These are phyloP conservation scores for Trichosporon inkin DNA, from an alignment of 1,284 basidiomycete genomes.

Conservation along the genomic window DNA sequence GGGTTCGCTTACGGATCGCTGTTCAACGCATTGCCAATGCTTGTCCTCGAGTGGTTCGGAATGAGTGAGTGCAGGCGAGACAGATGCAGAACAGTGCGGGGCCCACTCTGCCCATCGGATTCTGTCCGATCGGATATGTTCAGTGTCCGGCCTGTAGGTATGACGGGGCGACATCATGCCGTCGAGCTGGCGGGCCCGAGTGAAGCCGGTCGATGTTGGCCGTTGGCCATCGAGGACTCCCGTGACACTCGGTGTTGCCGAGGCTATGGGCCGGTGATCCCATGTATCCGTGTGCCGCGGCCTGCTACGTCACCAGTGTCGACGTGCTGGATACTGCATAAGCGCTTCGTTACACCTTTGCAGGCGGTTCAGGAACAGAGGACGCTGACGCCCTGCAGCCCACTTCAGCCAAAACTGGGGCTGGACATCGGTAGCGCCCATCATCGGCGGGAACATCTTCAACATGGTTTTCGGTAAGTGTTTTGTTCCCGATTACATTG, in stretches of 20 bases:
- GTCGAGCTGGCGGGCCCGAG: background rate
- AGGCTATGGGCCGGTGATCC: background rate
- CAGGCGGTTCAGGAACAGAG: background rate
- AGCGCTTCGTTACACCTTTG: background rate
- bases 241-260: background rate
- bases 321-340: background rate
- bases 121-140: slow-evolving; percentile 1
- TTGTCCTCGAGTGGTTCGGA: slow-evolving; percentile 83
- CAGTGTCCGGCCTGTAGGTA: background rate
- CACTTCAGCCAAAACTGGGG: slow-evolving; percentile 73
- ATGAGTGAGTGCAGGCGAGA: slow-evolving; percentile 55
- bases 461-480: slow-evolving; percentile 69
- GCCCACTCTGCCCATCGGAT: background rate
- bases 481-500: background rate
- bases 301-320: background rate
- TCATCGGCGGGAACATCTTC: slow-evolving; percentile 77
- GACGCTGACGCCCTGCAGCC: slow-evolving; percentile 11
- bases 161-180: background rate
- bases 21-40: slow-evolving; percentile 71
- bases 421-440: slow-evolving; percentile 67
- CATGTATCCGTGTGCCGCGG: background rate
- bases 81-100: background rate
- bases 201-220: background rate
- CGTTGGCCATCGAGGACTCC: background rate
- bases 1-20: slow-evolving; percentile 72